Percentiles rank a stretch among this genome's conserved stretches.
Conservation (phyloP, 2,329 filamentous ascomycete genomes). For the Diaporthe amygdali region DNA sequence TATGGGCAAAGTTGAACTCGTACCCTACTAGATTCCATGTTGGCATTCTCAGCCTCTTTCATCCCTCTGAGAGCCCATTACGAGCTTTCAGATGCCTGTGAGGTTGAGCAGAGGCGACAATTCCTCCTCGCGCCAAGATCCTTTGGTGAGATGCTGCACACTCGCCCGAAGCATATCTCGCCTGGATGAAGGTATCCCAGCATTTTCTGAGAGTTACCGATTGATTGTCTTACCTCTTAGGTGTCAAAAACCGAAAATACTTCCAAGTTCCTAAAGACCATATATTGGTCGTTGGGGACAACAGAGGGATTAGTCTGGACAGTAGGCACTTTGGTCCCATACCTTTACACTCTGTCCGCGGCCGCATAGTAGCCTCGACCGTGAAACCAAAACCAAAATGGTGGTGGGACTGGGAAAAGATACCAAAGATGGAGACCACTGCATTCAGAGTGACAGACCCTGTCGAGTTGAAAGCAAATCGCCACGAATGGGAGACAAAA, state of each 20-base stretch:
- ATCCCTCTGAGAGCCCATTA: not conserved
- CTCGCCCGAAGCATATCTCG: not conserved
- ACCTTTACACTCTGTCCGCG: not conserved
- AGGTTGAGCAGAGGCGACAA: not conserved
- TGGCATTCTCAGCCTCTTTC: no score
- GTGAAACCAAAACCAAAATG: not conserved
- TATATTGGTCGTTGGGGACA: not conserved
- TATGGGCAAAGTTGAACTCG: not conserved
- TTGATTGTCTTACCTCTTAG: not conserved
- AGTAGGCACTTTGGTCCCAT: not conserved
- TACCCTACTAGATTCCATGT: no score
- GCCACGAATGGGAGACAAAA: not conserved
- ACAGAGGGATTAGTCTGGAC: not conserved
- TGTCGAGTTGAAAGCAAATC: not conserved
- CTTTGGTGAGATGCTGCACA: not conserved
- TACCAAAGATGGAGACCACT: not conserved
- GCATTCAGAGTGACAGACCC: not conserved
- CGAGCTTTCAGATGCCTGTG: not conserved
- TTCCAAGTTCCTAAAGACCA: not conserved
- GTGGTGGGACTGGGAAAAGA: not conserved
- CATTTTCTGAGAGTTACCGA: no score
- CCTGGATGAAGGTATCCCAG: not conserved
- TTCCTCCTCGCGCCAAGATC: not conserved
- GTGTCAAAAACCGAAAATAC: not conserved
- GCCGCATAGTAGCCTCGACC: not conserved